Base-by-base conservation (phyloP, 1,284 basidiomycete genomes). In the Irpex sp. region DNA sequence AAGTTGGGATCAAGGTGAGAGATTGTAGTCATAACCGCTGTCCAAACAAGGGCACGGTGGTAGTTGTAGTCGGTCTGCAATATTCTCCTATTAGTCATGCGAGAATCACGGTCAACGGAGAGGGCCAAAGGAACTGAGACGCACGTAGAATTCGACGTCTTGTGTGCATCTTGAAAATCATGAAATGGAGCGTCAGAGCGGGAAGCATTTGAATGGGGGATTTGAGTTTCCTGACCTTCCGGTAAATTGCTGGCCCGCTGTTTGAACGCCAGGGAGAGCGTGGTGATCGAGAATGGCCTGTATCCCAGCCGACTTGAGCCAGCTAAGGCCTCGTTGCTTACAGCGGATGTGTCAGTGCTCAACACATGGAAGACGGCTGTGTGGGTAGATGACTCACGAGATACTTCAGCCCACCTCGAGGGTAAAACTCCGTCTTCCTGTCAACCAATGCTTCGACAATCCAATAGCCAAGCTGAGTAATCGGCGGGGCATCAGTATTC, bases 71-170 rank as follows among this genome's bases (percentile, higher is more conserved):
- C 76, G 0, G 86, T 90, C 89, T 90, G 37, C 5, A 43, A 26
- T 17, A 8, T 53, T 39, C 31, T 37, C 37, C 33, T 0, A 36
- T n/a, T 63, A 56, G 59, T 47, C 50, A 15, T 26, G 26, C 39
- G 11, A 43, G 15, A 43, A 9, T 43, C 39, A 43, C 8, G 11
- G 39, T 43, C 15, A n/a, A 54, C 11, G 9, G 17, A 1, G 6
- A 7, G 19, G 5, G 39, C 6, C 15, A 43, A 19, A 13, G 64
- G 59, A 56, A 35, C 43, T 46, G n/a, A 33, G 9, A 71, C 82
- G 60, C 61, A 90, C 89, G 68, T 92, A 93, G 75, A 93, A 93
- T 70, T 92, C 74, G 19, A 87, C 83, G 65, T 88, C 78, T n/a
- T 65, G 68, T 1, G 90, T 92, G 66, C 90, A 92, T 62, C 89